Base-by-base conservation (phyloP, 345 rosid species). In the Ceriops tagal region DNA sequence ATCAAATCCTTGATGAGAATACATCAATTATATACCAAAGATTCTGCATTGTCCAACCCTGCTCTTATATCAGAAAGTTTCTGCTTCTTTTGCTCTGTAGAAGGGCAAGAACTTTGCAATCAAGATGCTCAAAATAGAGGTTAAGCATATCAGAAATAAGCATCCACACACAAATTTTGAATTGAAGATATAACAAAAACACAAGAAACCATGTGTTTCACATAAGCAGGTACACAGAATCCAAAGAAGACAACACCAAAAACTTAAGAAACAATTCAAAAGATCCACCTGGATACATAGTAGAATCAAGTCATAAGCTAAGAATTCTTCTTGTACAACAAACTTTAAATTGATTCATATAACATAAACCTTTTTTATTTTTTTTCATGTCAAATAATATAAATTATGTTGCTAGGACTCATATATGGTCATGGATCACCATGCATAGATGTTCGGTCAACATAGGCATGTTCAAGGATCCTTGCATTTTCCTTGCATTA, bases 51-150 rank as follows among this genome's bases (percentile, higher is more conserved):
- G 22, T 77, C 80, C 63, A 77, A 13, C 20, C 77, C 71, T 20
- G 77, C 62, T 72, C 52, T 68, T 64, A 77, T 57, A 58, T 77
- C 76, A 30, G 70, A 51, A 64, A 77, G 62, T 32, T 68, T 77
- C 60, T 77, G 80, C 71, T 77, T 77, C 73, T 72, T 77, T 64
- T 72, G 76, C 75, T 77, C 77, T 77, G 68, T 35, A 43, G 16
- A 47, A 47, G 18, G 24, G 59, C 35, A 39, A 62, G 21, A 15
- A 43, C 13, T 37, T 27, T 10, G n/a, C 52, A 53, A 53, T 35
- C 15, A 15, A 57, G 49, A 43, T 11, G 8, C 37, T 34, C 10
- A 8, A 34, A 3, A 15, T 43, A 43, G 15, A 43, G 5, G 16
- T 56, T 56, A 56, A 10, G 58, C 26, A 5, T 22, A 55, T 2